Evolutionary conservation across 2,329 filamentous ascomycete species (phyloP), one percentile per base, ranked within the genome.

Genomic region (Pseudogymnoascus sp.): DNA sequence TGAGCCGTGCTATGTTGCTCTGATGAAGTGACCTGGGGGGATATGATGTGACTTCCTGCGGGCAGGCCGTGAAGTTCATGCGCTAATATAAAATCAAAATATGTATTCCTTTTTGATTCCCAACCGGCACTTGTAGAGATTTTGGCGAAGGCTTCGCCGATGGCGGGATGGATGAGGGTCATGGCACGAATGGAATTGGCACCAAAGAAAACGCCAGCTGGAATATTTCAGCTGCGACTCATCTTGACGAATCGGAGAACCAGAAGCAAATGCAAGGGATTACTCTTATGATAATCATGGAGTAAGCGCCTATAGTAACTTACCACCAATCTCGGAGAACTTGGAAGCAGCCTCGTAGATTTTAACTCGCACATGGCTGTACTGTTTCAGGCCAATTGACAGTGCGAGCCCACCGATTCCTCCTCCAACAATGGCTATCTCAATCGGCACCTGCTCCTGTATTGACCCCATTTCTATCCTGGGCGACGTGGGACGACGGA

Each of bases 401-500:
- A 69, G 60, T 7, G 63, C 62, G 10, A 69, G 45, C 2, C 68
- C 67, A 23, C 55, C 63, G 23, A 69, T 64, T n/a, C 68, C 68
- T n/a, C 67, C 68, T 7, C 68, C 68, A 33, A 69, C 59, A 5
- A 69, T 66, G 23, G 68, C 66, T 19, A 68, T 29, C 21, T 61
- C 60, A 21, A 62, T 62, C 16, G n/a, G 59, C 58, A 23, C 37
- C 31, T 26, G 38, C 49, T 49, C 43, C 10, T 49, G 43, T 29
- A 49, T 29, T 2, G 43, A 49, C 14, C 43, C 43, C 43, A 49
- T 31, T 49, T 49, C 29, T 7, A 16, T 23, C n/a, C 14, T 49
- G 19, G 19, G 19, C 19, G 19, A 19, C 19, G 19, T 19, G 19
- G 19, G 19, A 19, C 19, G 19, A 19, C 19, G 19, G 2, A 19